Base-by-base conservation (phyloP, 306 rosid species). In the Vigna radiata region DNA sequence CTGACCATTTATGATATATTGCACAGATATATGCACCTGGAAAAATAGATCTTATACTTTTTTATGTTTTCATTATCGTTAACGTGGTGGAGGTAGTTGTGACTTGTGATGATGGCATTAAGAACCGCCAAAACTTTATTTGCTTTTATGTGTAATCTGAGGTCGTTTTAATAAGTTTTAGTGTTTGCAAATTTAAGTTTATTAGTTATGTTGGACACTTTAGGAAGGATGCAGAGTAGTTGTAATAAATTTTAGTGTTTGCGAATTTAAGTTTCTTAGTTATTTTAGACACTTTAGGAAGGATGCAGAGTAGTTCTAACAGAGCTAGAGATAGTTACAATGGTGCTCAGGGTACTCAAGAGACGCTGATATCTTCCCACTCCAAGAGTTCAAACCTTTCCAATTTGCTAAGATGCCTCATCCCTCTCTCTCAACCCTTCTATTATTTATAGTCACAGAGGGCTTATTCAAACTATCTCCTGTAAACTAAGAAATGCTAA, bases 191-290 rank as follows among this genome's bases (percentile, higher is more conserved):
- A 44, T 50, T 62, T 70, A 63, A 76, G 55, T 70, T 70, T 10
- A 3, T 29, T 67, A 7, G 67, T 72, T 41, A 54, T 31, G 44
- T 73, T 31, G 64, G 48, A 49, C 49, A 14, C 71, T 48, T 31
- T 62, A 58, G n/a, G 16, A 56, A 72, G 67, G 77, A 27, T 66
- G 36, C 27, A 48, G 60, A 27, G 6, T 77, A 58, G 64, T 73
- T 75, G 56, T 37, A 14, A 27, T 52, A 19, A 62, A 49, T 70
- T 62, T 19, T 61, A 59, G 7, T 16, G 48, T 41, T 48, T 12
- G 50, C 55, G 46, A 19, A 44, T 60, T 53, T 70, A 63, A 76
- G 55, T 70, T 70, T 10, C 33, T 29, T 67, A 11, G 67, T 72
- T 41, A 54, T 31, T 33, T 73, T 31, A 71, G 48, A 49, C 39